These are phyloP conservation scores for Leishmania martiniquensis DNA, from an alignment of 208 protist genomes.

Conservation along the genomic window DNA sequence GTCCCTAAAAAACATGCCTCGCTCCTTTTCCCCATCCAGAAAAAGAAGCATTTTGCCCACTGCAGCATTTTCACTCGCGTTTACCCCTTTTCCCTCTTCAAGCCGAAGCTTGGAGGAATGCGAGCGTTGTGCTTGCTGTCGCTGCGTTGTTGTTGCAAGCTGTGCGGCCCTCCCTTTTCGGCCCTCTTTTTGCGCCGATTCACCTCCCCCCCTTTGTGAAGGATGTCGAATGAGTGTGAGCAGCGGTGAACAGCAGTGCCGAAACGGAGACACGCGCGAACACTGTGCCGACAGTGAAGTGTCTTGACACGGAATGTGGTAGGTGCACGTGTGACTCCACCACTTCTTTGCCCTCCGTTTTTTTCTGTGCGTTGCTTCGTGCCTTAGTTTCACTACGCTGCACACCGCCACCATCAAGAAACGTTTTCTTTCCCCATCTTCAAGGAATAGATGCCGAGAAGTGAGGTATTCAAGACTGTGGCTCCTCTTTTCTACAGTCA, in stretches of 20 bases:
- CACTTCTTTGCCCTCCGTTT: background rate
- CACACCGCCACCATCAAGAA: background rate
- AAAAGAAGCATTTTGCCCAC: background rate
- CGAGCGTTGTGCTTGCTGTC: conserved; percentile 3
- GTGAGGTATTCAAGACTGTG: background rate
- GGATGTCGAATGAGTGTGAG: background rate
- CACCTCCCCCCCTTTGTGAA: background rate
- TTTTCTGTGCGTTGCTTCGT: background rate
- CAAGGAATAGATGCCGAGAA: background rate
- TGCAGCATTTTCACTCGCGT: background rate
- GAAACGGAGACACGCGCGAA: background rate
- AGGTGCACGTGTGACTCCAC: background rate
- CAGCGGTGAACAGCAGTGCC: background rate
- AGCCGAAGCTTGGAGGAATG: background rate
- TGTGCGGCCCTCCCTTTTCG: background rate
- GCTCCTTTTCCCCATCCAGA: background rate
- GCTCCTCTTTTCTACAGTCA: background rate
- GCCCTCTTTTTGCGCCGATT: conserved; percentile 1
- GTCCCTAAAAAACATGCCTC: background rate
- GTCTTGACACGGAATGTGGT: background rate
- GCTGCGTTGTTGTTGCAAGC: background rate
- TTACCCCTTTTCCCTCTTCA: background rate
- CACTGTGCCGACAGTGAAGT: background rate
- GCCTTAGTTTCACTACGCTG: background rate
- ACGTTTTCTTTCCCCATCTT: conserved; percentile 3